Base-by-base conservation (phyloP, 192 early-diverging fungal species). In the Coemansia sp. region DNA sequence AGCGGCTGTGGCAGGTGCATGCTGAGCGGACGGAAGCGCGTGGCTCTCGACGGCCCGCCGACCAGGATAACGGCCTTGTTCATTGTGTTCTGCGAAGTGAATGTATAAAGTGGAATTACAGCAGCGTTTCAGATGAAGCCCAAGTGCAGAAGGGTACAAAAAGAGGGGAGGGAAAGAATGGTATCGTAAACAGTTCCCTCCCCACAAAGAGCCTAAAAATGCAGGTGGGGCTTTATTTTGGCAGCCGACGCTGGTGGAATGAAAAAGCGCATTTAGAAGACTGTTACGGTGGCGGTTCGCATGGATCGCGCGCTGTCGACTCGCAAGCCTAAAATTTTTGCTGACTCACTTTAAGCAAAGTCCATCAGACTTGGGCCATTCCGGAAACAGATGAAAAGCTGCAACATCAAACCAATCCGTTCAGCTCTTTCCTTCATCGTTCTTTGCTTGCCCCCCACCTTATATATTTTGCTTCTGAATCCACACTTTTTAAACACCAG, bases 1-100 rank as follows among this genome's bases (percentile, higher is more conserved):
- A 99, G 86, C n/a, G 97, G 96, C 81, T 99, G 97, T 45, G 97
- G 97, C 10, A 89, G 88, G 69, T 95, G 90, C 85, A 99, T 90
- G 51, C 95, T 97, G 64, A 99, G 85, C 14, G 97, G 97, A 44
- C 97, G 89, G 89, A 99, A 99, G 62, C 95, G 91, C 18, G 97
- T 99, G 45, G 93, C 97, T 64, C 96, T 90, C 38, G 95, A 97
- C 41, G 96, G 96, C 6, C 97, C 97, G 73, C 97, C 97, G 60
- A 99, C 97, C 55, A 99, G 89, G 73, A 99, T 92, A 70, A 98
- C 89, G 21, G 94, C 96, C 84, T 98, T 96, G 76, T 88, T 83
- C 72, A 81, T 82, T 62, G 16, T 33, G 33, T 11, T 4, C 21
- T 26, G 6, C 0, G 23, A 52, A 52, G 8, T 21, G 23, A 26